Base-by-base conservation (phyloP, 1,284 basidiomycete species). In the Meira miltonrushii region DNA sequence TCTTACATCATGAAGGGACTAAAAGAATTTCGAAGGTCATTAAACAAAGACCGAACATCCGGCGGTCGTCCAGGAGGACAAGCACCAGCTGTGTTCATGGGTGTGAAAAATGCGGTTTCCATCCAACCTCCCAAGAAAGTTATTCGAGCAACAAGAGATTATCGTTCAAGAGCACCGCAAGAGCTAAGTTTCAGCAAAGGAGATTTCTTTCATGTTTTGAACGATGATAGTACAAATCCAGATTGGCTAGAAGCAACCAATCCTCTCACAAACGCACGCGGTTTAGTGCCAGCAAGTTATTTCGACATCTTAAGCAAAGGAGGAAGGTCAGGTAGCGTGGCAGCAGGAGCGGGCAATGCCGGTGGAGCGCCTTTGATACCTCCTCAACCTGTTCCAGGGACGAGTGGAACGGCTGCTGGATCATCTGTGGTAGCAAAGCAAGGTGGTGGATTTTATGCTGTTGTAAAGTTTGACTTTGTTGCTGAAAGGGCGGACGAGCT, bases 401-500 rank as follows among this genome's bases (percentile, higher is more conserved):
- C 40, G 19, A 53, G 21, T 5, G 50, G 50, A 41, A 53, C 39
- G 23, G 40, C 59, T 13, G 23, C 50, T 28, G 39, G 57, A 23
- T 39, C 66, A 6, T 51, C 61, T 19, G 68, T 61, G 1, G 67
- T 67, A 28, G 60, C 71, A 50, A 59, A 78, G 67, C 62, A 68
- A 59, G 81, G 46, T 64, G 70, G 70, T 46, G 72, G 72, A 13
- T 65, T 84, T 28, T 97, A 95, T 78, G 94, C 94, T 15, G 85
- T 94, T 62, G 94, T 98, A 33, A 85, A 92, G 69, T 94, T 97
- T 78, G 92, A 98, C 76, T 98, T 98, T 72, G 79, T 83, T 7
- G 94, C 95, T 28, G 95, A 99, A 78, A 85, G 95, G 39, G 85
- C 90, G 10, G 95, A 99, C 78, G 95, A 99, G 77, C 86, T 99